Evolutionary conservation across 768 basidiomycete species (phyloP).

Genomic region (Lactifluus hygrophoroides): DNA sequence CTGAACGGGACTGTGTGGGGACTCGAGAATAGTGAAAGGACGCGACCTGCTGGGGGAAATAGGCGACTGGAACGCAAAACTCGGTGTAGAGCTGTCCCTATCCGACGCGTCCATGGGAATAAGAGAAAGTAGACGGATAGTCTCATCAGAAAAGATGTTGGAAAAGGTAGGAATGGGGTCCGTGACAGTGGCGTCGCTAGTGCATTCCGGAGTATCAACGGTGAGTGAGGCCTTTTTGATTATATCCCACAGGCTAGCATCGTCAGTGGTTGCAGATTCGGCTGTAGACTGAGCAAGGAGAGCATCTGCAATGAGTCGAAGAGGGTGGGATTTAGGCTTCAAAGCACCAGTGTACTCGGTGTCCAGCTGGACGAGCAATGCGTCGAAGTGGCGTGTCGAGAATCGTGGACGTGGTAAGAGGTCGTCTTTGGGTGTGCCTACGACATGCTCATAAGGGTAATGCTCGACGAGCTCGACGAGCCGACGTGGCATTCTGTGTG

Average conservation of each 20-base stretch:
- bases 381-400: constrained; percentile 54
- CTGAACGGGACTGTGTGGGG: constrained; percentile 1
- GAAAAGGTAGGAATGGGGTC: constrained; percentile 35
- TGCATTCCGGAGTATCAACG: constrained; percentile 22
- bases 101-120: constrained; percentile 36
- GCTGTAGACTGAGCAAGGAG: constrained; percentile 34
- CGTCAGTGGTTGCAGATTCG: constrained; percentile 29
- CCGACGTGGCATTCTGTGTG: constrained; percentile 56
- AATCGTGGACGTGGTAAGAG: constrained; percentile 58
- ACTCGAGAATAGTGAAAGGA: constrained; percentile 7
- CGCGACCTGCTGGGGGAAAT: constrained; percentile 22
- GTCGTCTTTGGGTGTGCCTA: constrained; percentile 29
- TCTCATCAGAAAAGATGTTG: constrained; percentile 63
- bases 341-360: constrained; percentile 33
- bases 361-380: constrained; percentile 59
- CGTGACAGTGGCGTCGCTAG: constrained; percentile 19
- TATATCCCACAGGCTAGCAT: constrained; percentile 43
- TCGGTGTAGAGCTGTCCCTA: constrained; percentile 24
- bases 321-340: constrained; percentile 41
- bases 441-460: constrained; percentile 51
- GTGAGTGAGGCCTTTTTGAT: constrained; percentile 34
- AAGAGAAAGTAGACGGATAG: constrained; percentile 41
- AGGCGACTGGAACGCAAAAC: constrained; percentile 28
- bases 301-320: constrained; percentile 55
- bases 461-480: constrained; percentile 59